Evolutionary conservation across 2,329 filamentous ascomycete species (phyloP).

Genomic region (Pseudogymnoascus sp.): DNA sequence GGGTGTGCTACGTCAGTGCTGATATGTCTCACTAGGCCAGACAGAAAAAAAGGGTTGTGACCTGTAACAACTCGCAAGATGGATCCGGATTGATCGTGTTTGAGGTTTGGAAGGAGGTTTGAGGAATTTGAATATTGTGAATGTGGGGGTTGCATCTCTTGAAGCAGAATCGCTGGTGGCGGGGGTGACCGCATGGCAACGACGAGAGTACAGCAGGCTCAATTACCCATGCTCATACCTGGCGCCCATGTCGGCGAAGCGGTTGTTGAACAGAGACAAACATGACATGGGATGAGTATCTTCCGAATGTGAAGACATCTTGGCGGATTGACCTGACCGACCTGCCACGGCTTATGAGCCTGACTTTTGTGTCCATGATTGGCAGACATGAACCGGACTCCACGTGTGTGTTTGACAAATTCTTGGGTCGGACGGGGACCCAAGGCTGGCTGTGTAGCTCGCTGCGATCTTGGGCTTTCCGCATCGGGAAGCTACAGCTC

Average conservation of each 20-base stretch:
- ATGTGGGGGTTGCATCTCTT: not conserved
- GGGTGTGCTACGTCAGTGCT: not conserved
- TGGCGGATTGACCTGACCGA: not conserved
- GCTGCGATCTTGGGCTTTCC: not conserved
- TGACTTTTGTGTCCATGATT: not conserved
- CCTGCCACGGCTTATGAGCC: not conserved
- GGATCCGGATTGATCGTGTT: not conserved
- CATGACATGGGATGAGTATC: constrained; percentile 1
- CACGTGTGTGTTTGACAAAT: constrained; percentile 2
- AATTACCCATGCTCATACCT: not conserved
- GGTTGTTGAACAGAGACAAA: not conserved
- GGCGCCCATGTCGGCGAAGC: not conserved
- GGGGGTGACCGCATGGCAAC: not conserved
- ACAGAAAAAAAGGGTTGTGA: not conserved
- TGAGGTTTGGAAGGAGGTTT: not conserved
- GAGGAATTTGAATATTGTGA: not conserved
- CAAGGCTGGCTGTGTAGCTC: not conserved
- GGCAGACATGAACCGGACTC: not conserved
- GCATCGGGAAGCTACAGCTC: not conserved
- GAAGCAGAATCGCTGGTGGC: not conserved
- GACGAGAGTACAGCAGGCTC: not conserved
- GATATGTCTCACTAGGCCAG: not conserved
- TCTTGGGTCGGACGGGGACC: not conserved
- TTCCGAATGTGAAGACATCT: not conserved
- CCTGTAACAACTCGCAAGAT: not conserved